phyloP scores from a whole-genome alignment of 495 filamentous ascomycete genomes.

The Aspergillus indologenus region DNA sequence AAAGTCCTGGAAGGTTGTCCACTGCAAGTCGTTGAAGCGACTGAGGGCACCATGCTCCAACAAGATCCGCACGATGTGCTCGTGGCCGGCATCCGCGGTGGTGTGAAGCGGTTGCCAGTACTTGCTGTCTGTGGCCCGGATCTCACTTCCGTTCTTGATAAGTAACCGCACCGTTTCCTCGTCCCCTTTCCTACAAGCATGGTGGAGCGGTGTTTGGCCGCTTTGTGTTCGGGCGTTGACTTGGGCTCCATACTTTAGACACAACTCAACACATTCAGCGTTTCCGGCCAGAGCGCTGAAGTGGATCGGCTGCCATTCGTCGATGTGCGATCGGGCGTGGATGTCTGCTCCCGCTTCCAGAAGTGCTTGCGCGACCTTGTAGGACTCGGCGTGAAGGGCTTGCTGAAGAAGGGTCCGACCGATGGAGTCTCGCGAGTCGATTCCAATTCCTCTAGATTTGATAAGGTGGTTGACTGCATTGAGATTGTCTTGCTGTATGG shows the following conservation, averaged over 20 bases:
- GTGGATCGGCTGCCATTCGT: constrained; percentile 8
- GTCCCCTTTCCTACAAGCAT: constrained; percentile 3
- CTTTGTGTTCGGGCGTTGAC: neutral
- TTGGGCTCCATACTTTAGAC: constrained; percentile 1
- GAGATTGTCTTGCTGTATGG: neutral
- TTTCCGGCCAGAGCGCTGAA: constrained; percentile 3
- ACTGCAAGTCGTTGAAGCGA: neutral
- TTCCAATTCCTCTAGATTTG: neutral
- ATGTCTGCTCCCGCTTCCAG: constrained; percentile 2
- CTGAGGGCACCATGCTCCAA: neutral
- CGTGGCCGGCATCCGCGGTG: neutral
- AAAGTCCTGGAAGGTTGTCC: neutral
- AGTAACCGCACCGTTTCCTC: constrained; percentile 5
- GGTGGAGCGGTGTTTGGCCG: constrained; percentile 6
- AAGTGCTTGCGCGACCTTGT: neutral
- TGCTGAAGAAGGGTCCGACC: constrained; percentile 9
- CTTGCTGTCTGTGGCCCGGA: neutral
- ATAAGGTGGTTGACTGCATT: neutral
- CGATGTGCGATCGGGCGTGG: neutral
- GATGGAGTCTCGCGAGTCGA: constrained; percentile 2
- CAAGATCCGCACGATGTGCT: neutral
- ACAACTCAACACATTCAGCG: neutral
- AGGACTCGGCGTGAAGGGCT: constrained; percentile 3
- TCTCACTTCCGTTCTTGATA: neutral
- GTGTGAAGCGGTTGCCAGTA: constrained; percentile 3